phyloP scores from a whole-genome alignment of 2,329 filamentous ascomycete species.

The Orbilia oligospora region DNA sequence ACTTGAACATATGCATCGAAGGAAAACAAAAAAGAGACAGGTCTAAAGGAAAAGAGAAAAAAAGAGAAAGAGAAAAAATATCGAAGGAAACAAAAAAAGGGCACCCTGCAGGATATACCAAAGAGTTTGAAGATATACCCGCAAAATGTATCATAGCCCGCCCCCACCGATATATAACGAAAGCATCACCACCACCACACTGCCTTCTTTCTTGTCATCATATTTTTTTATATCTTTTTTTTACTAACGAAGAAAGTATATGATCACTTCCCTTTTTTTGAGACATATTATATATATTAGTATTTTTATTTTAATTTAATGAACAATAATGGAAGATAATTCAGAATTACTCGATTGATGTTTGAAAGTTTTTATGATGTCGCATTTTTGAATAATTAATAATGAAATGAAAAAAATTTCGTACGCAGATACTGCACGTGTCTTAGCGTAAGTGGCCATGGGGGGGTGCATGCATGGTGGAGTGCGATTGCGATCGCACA shows the following conservation, averaged over 20 bases:
- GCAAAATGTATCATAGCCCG: constrained; percentile 27
- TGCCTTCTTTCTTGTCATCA: constrained; percentile 5
- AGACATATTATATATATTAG: no score
- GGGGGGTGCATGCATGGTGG: no score
- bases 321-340: constrained; percentile 33
- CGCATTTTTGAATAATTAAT: no score
- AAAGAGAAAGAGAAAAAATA: neutral
- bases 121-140: neutral
- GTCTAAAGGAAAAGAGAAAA: neutral
- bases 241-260: constrained; percentile 30
- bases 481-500: no score
- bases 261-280: no score
- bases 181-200: no score
- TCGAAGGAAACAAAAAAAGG: neutral
- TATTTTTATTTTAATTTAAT: constrained; percentile 42
- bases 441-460: neutral
- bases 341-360: no score
- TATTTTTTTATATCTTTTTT: constrained; percentile 17
- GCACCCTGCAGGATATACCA: neutral
- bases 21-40: neutral
- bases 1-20: constrained; percentile 3
- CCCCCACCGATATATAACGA: neutral
- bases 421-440: neutral
- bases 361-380: no score
- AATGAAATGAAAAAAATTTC: no score